Evolutionary conservation across 192 early-diverging fungal species (phyloP).

Genomic region (Bifiguratus adelaidae): DNA sequence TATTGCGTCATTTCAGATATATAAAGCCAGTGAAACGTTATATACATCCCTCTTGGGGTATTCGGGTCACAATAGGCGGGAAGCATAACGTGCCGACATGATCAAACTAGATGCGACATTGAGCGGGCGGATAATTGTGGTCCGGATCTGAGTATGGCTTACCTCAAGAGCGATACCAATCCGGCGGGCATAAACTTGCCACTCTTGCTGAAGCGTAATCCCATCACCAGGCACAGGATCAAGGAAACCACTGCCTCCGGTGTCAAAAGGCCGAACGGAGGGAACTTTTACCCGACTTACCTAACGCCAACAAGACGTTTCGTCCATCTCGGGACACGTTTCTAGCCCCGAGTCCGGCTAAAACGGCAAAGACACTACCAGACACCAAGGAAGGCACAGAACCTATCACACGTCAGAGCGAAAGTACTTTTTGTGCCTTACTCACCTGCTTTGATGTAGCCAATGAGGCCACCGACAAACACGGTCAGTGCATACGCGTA

Average conservation of each 20-base stretch:
- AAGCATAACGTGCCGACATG: no score
- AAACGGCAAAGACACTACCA: slow-evolving; percentile 15
- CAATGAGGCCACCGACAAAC: slow-evolving; percentile 11
- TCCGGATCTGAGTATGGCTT: no score
- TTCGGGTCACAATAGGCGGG: no score
- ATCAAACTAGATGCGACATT: no score
- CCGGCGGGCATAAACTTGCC: slow-evolving; percentile 37
- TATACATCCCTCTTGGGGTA: no score
- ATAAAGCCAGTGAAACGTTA: no score
- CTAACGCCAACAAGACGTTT: slow-evolving; percentile 14
- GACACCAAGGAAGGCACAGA: slow-evolving; percentile 13
- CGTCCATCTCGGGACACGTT: slow-evolving; percentile 11
- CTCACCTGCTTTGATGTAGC: slow-evolving; percentile 7
- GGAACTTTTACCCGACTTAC: slow-evolving; percentile 7
- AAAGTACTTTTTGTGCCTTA: background rate
- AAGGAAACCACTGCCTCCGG: slow-evolving; percentile 11
- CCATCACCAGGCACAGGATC: slow-evolving; percentile 21
- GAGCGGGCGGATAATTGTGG: no score
- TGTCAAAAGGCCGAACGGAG: background rate
- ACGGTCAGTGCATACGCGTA: slow-evolving; percentile 10
- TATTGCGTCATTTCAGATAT: no score
- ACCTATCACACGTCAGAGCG: background rate
- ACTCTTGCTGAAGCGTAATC: slow-evolving; percentile 18
- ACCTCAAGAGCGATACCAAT: slow-evolving; percentile 23
- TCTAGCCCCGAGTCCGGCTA: slow-evolving; percentile 13